Percentiles rank a stretch among this genome's conserved stretches.
These are phyloP conservation scores for Pleurotus pulmonarius DNA, from an alignment of 768 basidiomycete species.

Conservation along the genomic window DNA sequence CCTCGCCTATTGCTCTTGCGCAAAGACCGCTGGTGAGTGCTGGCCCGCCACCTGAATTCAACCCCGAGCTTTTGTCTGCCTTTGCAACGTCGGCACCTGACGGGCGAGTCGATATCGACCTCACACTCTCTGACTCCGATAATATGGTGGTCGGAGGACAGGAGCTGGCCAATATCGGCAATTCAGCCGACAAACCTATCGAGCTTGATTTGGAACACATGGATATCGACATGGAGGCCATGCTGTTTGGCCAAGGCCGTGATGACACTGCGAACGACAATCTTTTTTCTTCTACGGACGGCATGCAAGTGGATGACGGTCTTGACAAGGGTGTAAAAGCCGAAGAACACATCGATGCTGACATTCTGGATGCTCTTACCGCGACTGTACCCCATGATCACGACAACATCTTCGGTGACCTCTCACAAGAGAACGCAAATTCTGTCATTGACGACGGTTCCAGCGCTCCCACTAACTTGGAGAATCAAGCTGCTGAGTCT, in stretches of 20 bases:
- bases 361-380: constrained; percentile 30
- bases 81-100: constrained; percentile 42
- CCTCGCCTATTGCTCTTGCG: constrained; percentile 79
- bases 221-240: constrained; percentile 57
- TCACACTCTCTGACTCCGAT: constrained; percentile 41
- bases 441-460: background rate
- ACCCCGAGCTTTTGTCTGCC: constrained; percentile 65
- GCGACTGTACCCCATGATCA: constrained; percentile 8
- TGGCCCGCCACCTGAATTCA: constrained; percentile 44
- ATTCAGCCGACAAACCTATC: constrained; percentile 76
- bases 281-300: constrained; percentile 47
- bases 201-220: constrained; percentile 71
- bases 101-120: constrained; percentile 51
- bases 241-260: constrained; percentile 49
- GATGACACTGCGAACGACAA: constrained; percentile 30
- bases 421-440: constrained; percentile 17
- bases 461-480: background rate
- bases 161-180: constrained; percentile 40
- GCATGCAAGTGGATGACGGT: constrained; percentile 14
- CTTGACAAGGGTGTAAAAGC: constrained; percentile 16
- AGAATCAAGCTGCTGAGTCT: constrained; percentile 26
- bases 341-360: constrained; percentile 21
- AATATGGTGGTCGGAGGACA: constrained; percentile 16
- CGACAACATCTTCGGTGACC: constrained; percentile 30
- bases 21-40: constrained; percentile 71